A percentile compares a stretch with the other conserved stretches of the same genome.
Evolutionary conservation across 371 early-diverging fungal genomes (phyloP).

Genomic region (Synchytrium microbalum): DNA sequence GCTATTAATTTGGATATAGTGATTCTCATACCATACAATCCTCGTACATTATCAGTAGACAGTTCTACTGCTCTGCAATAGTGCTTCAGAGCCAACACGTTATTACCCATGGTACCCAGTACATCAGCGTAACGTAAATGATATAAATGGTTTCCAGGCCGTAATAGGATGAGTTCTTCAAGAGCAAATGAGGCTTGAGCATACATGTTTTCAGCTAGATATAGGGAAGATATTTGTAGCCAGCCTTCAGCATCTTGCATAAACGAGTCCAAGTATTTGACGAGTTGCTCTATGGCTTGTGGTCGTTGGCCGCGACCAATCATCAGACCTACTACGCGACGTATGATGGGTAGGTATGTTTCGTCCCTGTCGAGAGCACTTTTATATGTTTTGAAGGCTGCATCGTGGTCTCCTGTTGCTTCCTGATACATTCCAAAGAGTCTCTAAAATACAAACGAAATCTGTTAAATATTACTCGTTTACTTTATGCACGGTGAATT

Average conservation of each 20-base stretch:
- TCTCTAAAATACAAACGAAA: too few species aligned
- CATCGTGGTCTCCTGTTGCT: slow-evolving; percentile 58
- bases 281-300: slow-evolving; percentile 70
- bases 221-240: slow-evolving; percentile 69
- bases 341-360: slow-evolving; percentile 54
- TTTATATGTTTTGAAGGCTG: slow-evolving; percentile 58
- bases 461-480: too few species aligned
- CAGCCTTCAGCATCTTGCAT: slow-evolving; percentile 82
- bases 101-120: slow-evolving; percentile 18
- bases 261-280: slow-evolving; percentile 68
- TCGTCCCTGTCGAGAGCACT: slow-evolving; percentile 55
- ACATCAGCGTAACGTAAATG: slow-evolving; percentile 81
- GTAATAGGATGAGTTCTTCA: slow-evolving; percentile 78
- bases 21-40: slow-evolving; percentile 29
- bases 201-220: slow-evolving; percentile 57
- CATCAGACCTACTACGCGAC: slow-evolving; percentile 67
- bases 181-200: slow-evolving; percentile 80
- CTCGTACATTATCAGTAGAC: slow-evolving; percentile 24
- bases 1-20: slow-evolving; percentile 7
- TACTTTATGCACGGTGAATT: slow-evolving; percentile 54
- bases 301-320: slow-evolving; percentile 51
- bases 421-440: slow-evolving; percentile 61
- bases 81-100: slow-evolving; percentile 28
- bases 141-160: slow-evolving; percentile 73
- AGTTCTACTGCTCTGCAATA: slow-evolving; percentile 32